Conservation (phyloP, 23 red algal genomes). For the Gracilaria vermiculophylla region DNA sequence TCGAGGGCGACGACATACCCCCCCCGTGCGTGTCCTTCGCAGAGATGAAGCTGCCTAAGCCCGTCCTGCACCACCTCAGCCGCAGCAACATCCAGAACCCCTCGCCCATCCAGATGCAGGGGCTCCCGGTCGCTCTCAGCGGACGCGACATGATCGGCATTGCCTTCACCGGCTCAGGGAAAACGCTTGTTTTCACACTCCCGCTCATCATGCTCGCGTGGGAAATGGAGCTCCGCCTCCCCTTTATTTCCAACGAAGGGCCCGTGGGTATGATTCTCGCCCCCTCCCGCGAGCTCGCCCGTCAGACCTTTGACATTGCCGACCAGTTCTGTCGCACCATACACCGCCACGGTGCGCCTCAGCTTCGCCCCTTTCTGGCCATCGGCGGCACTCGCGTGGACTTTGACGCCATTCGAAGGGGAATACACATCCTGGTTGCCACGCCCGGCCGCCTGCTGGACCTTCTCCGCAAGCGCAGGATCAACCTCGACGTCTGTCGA, state of each 20-base stretch:
- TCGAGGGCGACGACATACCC: conserved; percentile 69
- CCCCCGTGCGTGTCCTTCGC: conserved; percentile 79
- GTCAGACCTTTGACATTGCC: conserved; percentile 80
- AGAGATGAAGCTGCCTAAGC: conserved; percentile 85
- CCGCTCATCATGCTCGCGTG: conserved; percentile 74
- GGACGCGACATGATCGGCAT: conserved; percentile 92
- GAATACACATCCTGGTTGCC: conserved; percentile 75
- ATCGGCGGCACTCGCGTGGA: conserved; percentile 80
- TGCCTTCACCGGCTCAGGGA: conserved; percentile 85
- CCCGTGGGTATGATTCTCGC: conserved; percentile 76
- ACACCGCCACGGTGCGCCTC: not conserved
- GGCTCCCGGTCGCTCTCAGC: conserved; percentile 71
- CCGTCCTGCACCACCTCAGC: conserved; percentile 37
- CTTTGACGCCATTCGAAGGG: conserved; percentile 51
- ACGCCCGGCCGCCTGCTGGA: conserved; percentile 83
- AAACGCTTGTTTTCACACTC: conserved; percentile 85
- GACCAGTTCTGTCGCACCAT: conserved; percentile 46
- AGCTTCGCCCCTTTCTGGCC: conserved; percentile 63
- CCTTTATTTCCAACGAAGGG: conserved; percentile 62
- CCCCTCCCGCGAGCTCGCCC: conserved; percentile 83
- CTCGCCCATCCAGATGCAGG: conserved; percentile 91
- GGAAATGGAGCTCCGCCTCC: conserved; percentile 64
- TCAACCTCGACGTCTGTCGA: conserved; percentile 76
- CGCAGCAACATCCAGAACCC: conserved; percentile 56
- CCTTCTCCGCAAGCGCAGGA: conserved; percentile 61